phyloP scores from a whole-genome alignment of 2,329 filamentous ascomycete species.

The Helminthosporium solani region DNA sequence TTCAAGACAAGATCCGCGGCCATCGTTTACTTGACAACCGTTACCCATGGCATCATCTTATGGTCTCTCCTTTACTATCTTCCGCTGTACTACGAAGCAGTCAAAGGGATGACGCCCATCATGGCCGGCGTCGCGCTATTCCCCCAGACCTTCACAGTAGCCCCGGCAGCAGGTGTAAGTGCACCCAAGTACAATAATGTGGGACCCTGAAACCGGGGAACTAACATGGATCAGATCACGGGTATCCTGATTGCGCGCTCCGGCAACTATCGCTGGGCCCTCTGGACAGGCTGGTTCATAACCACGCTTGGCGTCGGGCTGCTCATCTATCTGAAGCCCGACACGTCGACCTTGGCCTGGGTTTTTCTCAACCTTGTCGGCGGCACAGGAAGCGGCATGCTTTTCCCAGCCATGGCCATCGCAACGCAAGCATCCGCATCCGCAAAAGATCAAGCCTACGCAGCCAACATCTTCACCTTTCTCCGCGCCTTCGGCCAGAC shows the following conservation, averaged over 20 bases:
- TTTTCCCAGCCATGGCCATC: constrained; percentile 65
- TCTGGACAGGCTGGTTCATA: constrained; percentile 63
- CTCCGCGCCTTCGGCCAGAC: constrained; percentile 65
- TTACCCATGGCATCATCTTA: constrained; percentile 58
- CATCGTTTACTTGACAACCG: constrained; percentile 54
- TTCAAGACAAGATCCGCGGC: constrained; percentile 54
- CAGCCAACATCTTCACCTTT: constrained; percentile 67
- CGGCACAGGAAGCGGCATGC: constrained; percentile 63
- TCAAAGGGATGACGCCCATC: constrained; percentile 43
- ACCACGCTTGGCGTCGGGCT: constrained; percentile 60
- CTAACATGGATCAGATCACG: constrained; percentile 46
- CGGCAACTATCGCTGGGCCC: constrained; percentile 61
- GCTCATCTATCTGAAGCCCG: constrained; percentile 51
- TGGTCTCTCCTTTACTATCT: constrained; percentile 46
- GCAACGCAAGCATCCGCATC: constrained; percentile 63
- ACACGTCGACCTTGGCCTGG: constrained; percentile 57
- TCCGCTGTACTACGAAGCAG: constrained; percentile 46
- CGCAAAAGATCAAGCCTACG: constrained; percentile 59
- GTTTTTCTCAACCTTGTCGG: constrained; percentile 62
- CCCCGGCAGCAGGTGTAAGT: constrained; percentile 55
- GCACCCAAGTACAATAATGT: too few species aligned
- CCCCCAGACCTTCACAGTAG: constrained; percentile 58
- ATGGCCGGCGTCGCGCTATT: constrained; percentile 44
- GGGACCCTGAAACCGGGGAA: too few species aligned
- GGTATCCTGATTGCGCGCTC: constrained; percentile 57